A percentile compares a stretch with the other conserved stretches of the same genome.
Conservation (phyloP, 345 rosid genomes). For the Hevea brasiliensis region DNA sequence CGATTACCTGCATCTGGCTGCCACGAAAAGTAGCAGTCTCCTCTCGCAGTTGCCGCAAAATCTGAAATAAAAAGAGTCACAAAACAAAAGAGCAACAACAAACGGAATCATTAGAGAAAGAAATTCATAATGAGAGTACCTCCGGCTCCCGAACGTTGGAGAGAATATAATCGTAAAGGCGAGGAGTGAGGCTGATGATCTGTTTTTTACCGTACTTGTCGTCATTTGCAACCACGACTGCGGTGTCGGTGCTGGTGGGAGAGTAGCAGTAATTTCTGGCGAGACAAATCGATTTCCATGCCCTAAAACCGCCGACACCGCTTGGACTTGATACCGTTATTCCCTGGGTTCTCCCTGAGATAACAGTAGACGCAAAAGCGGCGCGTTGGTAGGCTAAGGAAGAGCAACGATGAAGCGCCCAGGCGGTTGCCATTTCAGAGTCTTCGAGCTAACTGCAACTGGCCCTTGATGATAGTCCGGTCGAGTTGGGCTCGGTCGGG, state of each 20-base stretch:
- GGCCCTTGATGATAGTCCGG: not conserved
- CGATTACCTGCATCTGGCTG: constrained; percentile 83
- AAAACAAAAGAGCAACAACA: not conserved
- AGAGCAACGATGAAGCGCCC: constrained; percentile 8
- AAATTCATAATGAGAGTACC: constrained; percentile 32
- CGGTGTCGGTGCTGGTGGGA: constrained; percentile 17
- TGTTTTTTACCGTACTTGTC: constrained; percentile 73
- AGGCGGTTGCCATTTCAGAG: constrained; percentile 21
- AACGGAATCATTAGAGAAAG: not conserved
- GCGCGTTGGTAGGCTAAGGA: not conserved
- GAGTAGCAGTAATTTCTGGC: constrained; percentile 11
- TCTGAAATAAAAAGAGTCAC: constrained; percentile 37
- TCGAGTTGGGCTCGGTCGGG: too few relatives aligned
- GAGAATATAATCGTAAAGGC: constrained; percentile 75
- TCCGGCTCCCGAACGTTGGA: constrained; percentile 79
- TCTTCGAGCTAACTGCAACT: not conserved
- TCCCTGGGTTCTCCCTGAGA: not conserved
- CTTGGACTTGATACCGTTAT: not conserved
- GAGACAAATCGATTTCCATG: not conserved
- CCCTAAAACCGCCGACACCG: not conserved
- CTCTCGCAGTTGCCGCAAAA: constrained; percentile 75
- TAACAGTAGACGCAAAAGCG: not conserved
- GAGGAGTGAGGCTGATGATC: constrained; percentile 72
- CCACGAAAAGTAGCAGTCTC: constrained; percentile 80
- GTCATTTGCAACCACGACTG: constrained; percentile 58